Evolutionary conservation across 2,329 filamentous ascomycete genomes (phyloP).

Genomic region (Hymenoscyphus occultus): DNA sequence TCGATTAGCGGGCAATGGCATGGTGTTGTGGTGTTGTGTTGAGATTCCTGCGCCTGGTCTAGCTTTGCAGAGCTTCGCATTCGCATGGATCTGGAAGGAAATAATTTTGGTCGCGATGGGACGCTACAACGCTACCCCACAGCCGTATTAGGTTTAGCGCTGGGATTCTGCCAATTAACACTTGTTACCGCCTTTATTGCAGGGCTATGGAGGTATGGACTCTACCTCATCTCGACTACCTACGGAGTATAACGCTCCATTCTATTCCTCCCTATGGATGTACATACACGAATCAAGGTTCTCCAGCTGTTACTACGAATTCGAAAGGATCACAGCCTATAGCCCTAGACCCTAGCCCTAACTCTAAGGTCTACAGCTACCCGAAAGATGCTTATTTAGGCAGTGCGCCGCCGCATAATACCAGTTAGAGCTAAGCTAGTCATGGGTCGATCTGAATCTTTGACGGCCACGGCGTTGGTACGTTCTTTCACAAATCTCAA

Average conservation of each 20-base stretch:
- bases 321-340: too few relatives aligned
- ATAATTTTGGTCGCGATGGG: slow-evolving; percentile 1
- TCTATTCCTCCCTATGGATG: too few relatives aligned
- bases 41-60: background rate
- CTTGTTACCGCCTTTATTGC: background rate
- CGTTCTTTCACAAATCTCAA: slow-evolving; percentile 6
- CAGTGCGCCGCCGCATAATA: too few relatives aligned
- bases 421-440: background rate
- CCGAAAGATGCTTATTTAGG: too few relatives aligned
- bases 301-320: too few relatives aligned
- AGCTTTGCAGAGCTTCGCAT: background rate
- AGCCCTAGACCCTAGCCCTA: too few relatives aligned
- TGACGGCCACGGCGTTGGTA: slow-evolving; percentile 29
- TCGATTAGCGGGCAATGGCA: background rate
- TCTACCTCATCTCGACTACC: too few relatives aligned
- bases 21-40: background rate
- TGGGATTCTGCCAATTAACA: background rate
- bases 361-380: too few relatives aligned
- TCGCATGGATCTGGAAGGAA: slow-evolving; percentile 1
- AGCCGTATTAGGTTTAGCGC: slow-evolving; percentile 5
- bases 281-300: too few relatives aligned
- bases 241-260: too few relatives aligned
- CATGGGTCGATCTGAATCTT: slow-evolving; percentile 28
- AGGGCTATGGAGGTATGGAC: background rate
- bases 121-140: background rate